Evolutionary conservation across 1,139 yeast genomes (phyloP), one percentile per base, ranked within the genome.

Genomic region (Taphrina sp.): DNA sequence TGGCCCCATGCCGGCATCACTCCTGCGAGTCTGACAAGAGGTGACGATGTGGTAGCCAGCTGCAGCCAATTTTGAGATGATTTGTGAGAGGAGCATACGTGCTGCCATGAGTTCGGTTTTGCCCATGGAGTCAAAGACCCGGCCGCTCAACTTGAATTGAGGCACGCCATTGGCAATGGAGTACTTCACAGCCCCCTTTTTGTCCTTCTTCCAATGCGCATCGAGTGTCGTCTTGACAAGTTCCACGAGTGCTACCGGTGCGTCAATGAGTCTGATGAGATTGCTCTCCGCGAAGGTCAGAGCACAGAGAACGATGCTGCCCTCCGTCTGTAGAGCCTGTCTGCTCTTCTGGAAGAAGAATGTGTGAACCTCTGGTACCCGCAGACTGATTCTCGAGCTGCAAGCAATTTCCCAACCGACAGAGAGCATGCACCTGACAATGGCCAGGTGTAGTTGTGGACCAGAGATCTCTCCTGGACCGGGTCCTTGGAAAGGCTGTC

Each of bases 351-450:
- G 45, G 23, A 49, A 49, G 34, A 29, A 49, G 28, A 49, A 23
- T 2, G 54, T 35, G 16, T 41, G 38, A 3, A 49, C 24, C n/a
- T 49, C 54, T 22, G 44, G 12, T 45, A 42, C 37, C 5, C 54
- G 45, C 17, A 41, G 37, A 20, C 39, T 31, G 31, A 49, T 22
- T 14, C 36, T 28, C 19, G 34, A 39, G n/a, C 44, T 42, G 22
- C 46, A 37, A 12, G 31, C 37, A 19, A 49, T 19, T 8, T 38
- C 38, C 54, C 54, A 49, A 12, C 54, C 54, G 39, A 45, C 38
- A 12, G 23, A 22, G 22, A 39, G 14, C 54, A 49, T 49, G 35
- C 54, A 49, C 26, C 54, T 29, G 16, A 49, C 19, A 24, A 49
- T 41, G n/a, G 54, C 54, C 12, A 36, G 39, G 24, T 41, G 36